phyloP scores from a whole-genome alignment of 2,329 filamentous ascomycete genomes.

The Fusarium cicatricum region DNA sequence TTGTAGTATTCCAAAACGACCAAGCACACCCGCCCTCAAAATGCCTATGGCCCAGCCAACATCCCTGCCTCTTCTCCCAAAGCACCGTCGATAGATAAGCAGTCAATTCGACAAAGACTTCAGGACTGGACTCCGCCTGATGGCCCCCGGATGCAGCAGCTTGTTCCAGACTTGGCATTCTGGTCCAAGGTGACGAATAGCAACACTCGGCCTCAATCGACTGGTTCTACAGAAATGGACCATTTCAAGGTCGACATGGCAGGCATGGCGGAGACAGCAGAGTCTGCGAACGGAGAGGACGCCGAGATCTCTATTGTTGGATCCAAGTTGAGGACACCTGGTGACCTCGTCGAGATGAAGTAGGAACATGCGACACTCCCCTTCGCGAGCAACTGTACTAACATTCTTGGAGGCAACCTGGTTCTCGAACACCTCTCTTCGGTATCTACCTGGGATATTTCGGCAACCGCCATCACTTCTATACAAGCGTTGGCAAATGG shows the following conservation, averaged over 20 bases:
- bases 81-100: conserved; percentile 7
- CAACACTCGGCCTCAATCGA: conserved; percentile 46
- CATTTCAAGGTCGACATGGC: conserved; percentile 36
- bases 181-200: conserved; percentile 43
- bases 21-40: conserved; percentile 3
- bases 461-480: conserved; percentile 62
- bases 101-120: conserved; percentile 35
- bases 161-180: conserved; percentile 38
- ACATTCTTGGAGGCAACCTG: conserved; percentile 39
- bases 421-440: conserved; percentile 57
- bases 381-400: background rate
- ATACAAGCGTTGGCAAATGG: conserved; percentile 61
- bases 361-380: conserved; percentile 26
- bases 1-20: conserved; percentile 23
- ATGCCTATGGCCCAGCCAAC: conserved; percentile 13
- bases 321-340: conserved; percentile 46
- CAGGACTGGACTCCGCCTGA: conserved; percentile 29
- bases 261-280: conserved; percentile 37
- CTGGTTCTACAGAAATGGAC: conserved; percentile 45
- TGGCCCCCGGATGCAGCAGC: conserved; percentile 8
- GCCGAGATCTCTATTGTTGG: conserved; percentile 39
- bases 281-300: conserved; percentile 43
- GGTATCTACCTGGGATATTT: conserved; percentile 63
- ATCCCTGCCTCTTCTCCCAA: conserved; percentile 29
- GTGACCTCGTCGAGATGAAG: conserved; percentile 62